Evolutionary conservation across 2,329 filamentous ascomycete genomes (phyloP).

Genomic region (Trichoderma simmonsii): DNA sequence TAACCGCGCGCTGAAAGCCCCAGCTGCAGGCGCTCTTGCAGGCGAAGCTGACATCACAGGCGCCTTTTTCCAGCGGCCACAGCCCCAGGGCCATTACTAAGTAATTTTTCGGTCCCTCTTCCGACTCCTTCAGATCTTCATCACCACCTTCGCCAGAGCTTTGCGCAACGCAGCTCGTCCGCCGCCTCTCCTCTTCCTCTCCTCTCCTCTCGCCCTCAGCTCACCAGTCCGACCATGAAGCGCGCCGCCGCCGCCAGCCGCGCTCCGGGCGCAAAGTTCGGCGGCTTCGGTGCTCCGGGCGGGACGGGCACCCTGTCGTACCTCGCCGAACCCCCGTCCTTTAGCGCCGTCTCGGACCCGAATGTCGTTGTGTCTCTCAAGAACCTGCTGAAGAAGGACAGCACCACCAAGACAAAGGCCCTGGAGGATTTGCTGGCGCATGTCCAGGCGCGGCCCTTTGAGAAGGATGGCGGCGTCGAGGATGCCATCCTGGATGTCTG

Average conservation of each 20-base stretch:
- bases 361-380: conserved; percentile 89
- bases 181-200: not conserved
- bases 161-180: not conserved
- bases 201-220: not conserved
- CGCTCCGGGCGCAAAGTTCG: conserved; percentile 27
- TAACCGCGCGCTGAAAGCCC: not conserved
- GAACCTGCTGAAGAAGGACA: conserved; percentile 88
- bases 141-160: not conserved
- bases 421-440: conserved; percentile 77
- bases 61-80: not conserved
- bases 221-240: conserved; percentile 27
- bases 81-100: not conserved
- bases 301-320: conserved; percentile 67
- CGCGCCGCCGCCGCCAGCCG: conserved; percentile 25
- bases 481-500: conserved; percentile 84
- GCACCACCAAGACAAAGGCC: conserved; percentile 85
- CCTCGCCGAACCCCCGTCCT: conserved; percentile 78
- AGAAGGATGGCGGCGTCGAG: conserved; percentile 62
- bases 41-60: conserved; percentile 15
- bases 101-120: conserved; percentile 14
- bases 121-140: not conserved
- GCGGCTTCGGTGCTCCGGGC: conserved; percentile 37
- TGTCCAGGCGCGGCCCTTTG: conserved; percentile 53
- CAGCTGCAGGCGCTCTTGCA: not conserved
- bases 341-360: conserved; percentile 72